Base-by-base conservation (phyloP, 2,329 filamentous ascomycete species). In the Botrytis elliptica region DNA sequence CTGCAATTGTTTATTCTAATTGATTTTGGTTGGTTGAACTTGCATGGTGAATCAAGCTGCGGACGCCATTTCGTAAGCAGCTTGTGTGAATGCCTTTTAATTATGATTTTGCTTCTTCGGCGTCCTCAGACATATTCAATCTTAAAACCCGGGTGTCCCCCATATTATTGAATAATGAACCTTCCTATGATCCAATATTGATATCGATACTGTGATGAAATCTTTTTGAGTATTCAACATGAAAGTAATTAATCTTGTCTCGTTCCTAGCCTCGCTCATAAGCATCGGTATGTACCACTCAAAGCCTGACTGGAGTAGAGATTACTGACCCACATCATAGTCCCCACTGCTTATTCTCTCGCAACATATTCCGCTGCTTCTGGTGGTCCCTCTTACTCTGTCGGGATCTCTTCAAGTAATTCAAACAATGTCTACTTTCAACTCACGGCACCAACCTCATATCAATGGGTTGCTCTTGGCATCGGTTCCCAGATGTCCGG, bases 381-480 rank as follows among this genome's bases (percentile, higher is more conserved):
- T 49, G 73, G 71, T 22, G 77, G 75, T 14, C 76, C 77, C 36
- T 73, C 74, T 12, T 80, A 78, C 74, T 71, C 72, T 5, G 74
- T 80, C 16, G 79, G 76, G 6, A 74, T 80, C n/a, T 75, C 79
- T 5, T 73, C 76, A 14, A 72, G 67, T 49, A 76, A 77, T 22
- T 64, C 75, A 10, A 89, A 88, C 10, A 85, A 85, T 2, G 85
- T 91, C 73, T 90, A 86, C 80, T 85, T 90, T 79, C 87, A 88
- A 73, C 82, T 91, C 70, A 84, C 84, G 52, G 87, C 86, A 3
- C 87, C 88, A 0, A 85, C 83, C 33, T 83, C 79, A 7, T 85
- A 87, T 77, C 80, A 85, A 83, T 91, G 87, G 86, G 84, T 88
- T n/a, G 86, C 83, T 4, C 80, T 90, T 3, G 89, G 88, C 4